Evolutionary conservation across 2,329 filamentous ascomycete genomes (phyloP), one percentile per base, ranked within the genome.

Genomic region (Colletotrichum sp.): DNA sequence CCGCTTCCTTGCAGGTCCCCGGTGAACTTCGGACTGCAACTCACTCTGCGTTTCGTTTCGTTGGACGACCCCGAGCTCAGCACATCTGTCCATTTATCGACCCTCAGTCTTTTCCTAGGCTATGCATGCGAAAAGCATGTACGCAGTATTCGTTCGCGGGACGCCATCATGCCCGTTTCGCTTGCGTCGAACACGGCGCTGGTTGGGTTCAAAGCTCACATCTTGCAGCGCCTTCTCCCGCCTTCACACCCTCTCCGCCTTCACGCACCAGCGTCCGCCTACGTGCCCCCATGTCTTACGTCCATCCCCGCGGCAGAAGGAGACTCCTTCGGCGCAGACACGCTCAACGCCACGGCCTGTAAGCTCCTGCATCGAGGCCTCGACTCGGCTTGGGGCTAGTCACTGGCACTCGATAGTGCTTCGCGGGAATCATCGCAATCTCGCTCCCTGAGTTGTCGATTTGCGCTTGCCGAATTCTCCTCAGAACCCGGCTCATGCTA

Each of bases 1-100:
- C 44, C 44, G 44, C 44, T 49, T 63, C 59, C 39, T 75, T 29
- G 25, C 44, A 30, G 49, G 30, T 19, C 49, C 36, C 72, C 62
- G 69, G 52, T 30, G 32, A 30, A 62, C 62, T 71, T 65, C 69
- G 63, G 69, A 57, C 69, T 68, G 63, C 63, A 75, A 64, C 69
- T 55, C 69, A 72, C 44, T 7, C 73, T 67, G 63, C 30, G 57
- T 75, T 68, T 75, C 62, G 72, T 72, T 66, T 71, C 69, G 36
- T 55, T 72, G 25, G 55, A 52, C 63, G 25, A 65, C 44, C 44
- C n/a, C 44, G 44, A 49, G 44, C 44, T 22, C 44, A n/a, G n/a
- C 19, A 49, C 44, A 22, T 34, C n/a, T 22, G 13, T 25, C 32
- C 3, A 34, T 19, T 44, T 32, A 15, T 30, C 34, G 22, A n/a